These are phyloP conservation scores for Helminthosporium solani DNA, from an alignment of 2,329 filamentous ascomycete genomes.

Conservation along the genomic window DNA sequence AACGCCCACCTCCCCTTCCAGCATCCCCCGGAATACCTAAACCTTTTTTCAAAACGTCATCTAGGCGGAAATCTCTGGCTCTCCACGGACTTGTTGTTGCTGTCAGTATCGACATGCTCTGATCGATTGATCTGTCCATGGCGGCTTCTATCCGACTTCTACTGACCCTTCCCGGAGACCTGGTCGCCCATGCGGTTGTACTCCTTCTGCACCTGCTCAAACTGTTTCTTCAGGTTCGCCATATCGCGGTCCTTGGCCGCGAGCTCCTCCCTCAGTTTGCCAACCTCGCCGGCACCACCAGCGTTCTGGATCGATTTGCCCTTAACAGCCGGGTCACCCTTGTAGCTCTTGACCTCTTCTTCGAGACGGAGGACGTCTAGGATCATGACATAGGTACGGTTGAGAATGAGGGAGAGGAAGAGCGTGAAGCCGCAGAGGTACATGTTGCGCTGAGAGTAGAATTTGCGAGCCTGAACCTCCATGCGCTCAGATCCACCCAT, in stretches of 20 bases:
- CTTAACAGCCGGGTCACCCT: conserved; percentile 61
- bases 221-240: conserved; percentile 88
- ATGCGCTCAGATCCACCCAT: conserved; percentile 86
- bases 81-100: conserved; percentile 10
- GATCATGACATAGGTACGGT: conserved; percentile 98
- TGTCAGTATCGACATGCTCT: conserved; percentile 14
- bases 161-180: conserved; percentile 64
- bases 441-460: conserved; percentile 99
- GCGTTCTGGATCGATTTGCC: conserved; percentile 66
- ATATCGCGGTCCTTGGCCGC: conserved; percentile 79
- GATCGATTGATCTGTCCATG: conserved; percentile 2
- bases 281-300: conserved; percentile 75
- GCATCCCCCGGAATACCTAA: background rate
- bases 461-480: conserved; percentile 98
- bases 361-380: conserved; percentile 88
- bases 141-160: conserved; percentile 33
- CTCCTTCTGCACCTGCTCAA: conserved; percentile 76
- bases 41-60: background rate
- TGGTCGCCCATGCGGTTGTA: conserved; percentile 85
- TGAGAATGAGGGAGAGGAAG: conserved; percentile 96
- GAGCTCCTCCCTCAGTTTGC: conserved; percentile 64
- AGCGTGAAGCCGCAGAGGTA: conserved; percentile 99
- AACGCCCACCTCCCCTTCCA: background rate
- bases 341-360: conserved; percentile 82
- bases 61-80: conserved; percentile 12